These are phyloP conservation scores for Brassica cretica DNA, from an alignment of 345 rosid species.

Conservation along the genomic window DNA sequence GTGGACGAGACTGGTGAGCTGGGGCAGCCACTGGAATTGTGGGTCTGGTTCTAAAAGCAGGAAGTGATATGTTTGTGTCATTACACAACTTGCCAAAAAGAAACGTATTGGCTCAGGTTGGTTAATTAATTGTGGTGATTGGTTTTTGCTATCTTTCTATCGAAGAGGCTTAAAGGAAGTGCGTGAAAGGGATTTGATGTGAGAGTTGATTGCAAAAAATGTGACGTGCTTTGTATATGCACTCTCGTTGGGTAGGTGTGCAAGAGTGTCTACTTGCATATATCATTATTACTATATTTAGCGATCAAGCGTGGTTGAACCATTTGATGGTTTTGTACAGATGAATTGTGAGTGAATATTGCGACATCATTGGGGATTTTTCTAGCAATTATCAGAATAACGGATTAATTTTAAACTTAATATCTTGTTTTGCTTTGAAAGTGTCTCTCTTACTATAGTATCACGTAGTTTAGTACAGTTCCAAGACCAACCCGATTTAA, in stretches of 20 bases:
- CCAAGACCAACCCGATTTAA: no score
- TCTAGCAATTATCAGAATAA: neutral
- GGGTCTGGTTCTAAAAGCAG: constrained; percentile 18
- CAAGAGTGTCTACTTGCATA: constrained; percentile 15
- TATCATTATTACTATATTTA: neutral
- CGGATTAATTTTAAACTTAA: neutral
- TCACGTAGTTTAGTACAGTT: neutral
- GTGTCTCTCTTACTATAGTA: neutral
- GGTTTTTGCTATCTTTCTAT: constrained; percentile 20
- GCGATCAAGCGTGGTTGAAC: neutral
- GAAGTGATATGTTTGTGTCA: constrained; percentile 17
- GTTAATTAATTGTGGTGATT: constrained; percentile 20
- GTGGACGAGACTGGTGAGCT: constrained; percentile 28
- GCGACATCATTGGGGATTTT: constrained; percentile 7
- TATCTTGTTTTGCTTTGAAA: neutral
- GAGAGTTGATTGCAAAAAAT: constrained; percentile 14
- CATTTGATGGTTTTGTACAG: constrained; percentile 16
- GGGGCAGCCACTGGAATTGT: constrained; percentile 16
- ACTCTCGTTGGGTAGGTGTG: constrained; percentile 20
- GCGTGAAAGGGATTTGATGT: constrained; percentile 12
- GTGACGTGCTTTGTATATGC: constrained; percentile 10
- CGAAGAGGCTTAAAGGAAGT: constrained; percentile 17
- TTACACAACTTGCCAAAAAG: constrained; percentile 21
- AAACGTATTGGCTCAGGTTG: constrained; percentile 18
- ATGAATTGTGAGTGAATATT: neutral